Percentiles rank a stretch among this genome's conserved stretches.
These are phyloP conservation scores for Auxenochlorella protothecoides DNA, from an alignment of 139 green algal species.

Conservation along the genomic window DNA sequence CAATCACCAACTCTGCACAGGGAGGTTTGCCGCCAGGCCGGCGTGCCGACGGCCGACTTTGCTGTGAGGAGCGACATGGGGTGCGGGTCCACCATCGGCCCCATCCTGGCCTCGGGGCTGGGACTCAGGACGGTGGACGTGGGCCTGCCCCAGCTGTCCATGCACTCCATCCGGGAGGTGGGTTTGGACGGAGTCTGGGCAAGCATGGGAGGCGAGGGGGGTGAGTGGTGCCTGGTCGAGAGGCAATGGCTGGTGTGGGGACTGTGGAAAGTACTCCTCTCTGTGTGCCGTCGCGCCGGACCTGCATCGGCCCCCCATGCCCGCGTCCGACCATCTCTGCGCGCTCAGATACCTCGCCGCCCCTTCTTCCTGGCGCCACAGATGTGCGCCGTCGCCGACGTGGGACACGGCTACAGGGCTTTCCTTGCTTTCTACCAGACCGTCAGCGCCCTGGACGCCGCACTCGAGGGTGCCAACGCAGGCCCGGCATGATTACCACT, in stretches of 20 bases:
- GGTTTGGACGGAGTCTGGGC: slow-evolving; percentile 1
- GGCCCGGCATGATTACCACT: too few relatives aligned
- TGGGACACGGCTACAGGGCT: slow-evolving; percentile 50
- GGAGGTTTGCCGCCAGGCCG: slow-evolving; percentile 42
- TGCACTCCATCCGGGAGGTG: slow-evolving; percentile 90
- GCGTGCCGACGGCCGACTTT: slow-evolving; percentile 70
- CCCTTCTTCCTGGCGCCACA: not conserved
- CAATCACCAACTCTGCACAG: slow-evolving; percentile 21
- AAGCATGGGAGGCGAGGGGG: too few relatives aligned
- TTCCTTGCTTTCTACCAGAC: slow-evolving; percentile 65
- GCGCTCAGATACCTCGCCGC: too few relatives aligned
- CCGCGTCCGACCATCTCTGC: too few relatives aligned
- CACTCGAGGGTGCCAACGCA: not conserved
- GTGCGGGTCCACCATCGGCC: slow-evolving; percentile 95
- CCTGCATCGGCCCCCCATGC: not conserved
- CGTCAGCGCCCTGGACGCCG: slow-evolving; percentile 19
- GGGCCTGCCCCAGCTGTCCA: slow-evolving; percentile 68
- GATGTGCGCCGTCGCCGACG: slow-evolving; percentile 57
- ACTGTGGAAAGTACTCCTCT: not conserved
- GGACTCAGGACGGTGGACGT: slow-evolving; percentile 88
- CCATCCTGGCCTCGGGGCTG: slow-evolving; percentile 72
- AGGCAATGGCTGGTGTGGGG: too few relatives aligned
- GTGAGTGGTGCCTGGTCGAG: too few relatives aligned
- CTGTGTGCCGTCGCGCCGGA: not conserved
- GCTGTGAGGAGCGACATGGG: slow-evolving; percentile 91